Evolutionary conservation across 2,329 filamentous ascomycete genomes (phyloP).

Genomic region (Monilinia aucupariae): DNA sequence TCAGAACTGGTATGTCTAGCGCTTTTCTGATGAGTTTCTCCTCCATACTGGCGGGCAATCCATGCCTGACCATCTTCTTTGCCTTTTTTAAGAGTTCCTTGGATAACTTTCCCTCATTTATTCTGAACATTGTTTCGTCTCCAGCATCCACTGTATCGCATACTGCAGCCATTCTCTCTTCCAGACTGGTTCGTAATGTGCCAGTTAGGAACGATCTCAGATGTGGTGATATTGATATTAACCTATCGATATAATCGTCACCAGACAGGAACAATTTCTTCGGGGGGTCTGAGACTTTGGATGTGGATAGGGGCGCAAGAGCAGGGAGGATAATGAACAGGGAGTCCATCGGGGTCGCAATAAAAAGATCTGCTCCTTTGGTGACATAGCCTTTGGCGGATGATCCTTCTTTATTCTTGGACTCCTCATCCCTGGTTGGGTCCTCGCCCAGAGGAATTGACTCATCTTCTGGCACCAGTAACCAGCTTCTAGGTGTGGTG

Average conservation of each 20-base stretch:
- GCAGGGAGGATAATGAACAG: slow-evolving; percentile 77
- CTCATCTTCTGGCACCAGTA: slow-evolving; percentile 39
- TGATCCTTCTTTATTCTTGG: slow-evolving; percentile 19
- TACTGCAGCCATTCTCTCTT: slow-evolving; percentile 60
- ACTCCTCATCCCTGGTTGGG: slow-evolving; percentile 23
- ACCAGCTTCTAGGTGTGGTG: slow-evolving; percentile 55
- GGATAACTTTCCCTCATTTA: slow-evolving; percentile 67
- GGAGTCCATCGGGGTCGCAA: slow-evolving; percentile 79
- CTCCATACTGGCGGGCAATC: slow-evolving; percentile 75
- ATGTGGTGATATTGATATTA: slow-evolving; percentile 51
- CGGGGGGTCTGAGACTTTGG: slow-evolving; percentile 41
- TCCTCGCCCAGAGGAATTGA: slow-evolving; percentile 23
- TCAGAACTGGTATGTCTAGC: slow-evolving; percentile 70
- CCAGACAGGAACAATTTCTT: slow-evolving; percentile 63
- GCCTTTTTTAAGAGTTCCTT: slow-evolving; percentile 66
- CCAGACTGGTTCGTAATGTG: slow-evolving; percentile 45
- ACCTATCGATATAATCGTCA: slow-evolving; percentile 66
- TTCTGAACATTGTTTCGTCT: slow-evolving; percentile 77
- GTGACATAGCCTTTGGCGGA: slow-evolving; percentile 48
- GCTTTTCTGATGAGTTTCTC: slow-evolving; percentile 73
- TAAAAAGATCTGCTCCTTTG: slow-evolving; percentile 66
- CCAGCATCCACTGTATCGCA: slow-evolving; percentile 81
- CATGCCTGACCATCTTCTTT: slow-evolving; percentile 54
- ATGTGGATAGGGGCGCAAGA: slow-evolving; percentile 46
- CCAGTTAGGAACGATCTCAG: slow-evolving; percentile 51